phyloP scores from a whole-genome alignment of 176 grass and related monocot genomes.

The Ensete ventricosum region DNA sequence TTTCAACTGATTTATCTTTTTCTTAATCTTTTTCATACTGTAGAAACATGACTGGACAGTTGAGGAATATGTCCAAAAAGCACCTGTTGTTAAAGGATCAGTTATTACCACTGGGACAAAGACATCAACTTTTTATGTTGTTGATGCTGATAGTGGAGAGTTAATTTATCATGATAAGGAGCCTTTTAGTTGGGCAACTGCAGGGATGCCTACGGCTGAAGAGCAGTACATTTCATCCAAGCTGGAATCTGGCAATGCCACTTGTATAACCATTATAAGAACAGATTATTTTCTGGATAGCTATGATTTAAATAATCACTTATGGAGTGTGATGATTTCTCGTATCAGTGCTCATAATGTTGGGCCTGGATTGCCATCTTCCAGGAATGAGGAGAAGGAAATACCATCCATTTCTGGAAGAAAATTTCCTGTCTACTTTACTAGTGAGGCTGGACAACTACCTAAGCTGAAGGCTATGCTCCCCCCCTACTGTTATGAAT shows the following conservation, averaged over 20 bases:
- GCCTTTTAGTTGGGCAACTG: slow-evolving; percentile 40
- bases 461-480: neutral
- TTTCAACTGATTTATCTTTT: neutral
- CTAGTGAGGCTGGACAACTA: neutral
- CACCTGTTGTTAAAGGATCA: slow-evolving; percentile 70
- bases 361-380: slow-evolving; percentile 23
- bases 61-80: slow-evolving; percentile 67
- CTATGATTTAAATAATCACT: slow-evolving; percentile 54
- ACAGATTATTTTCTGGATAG: slow-evolving; percentile 84
- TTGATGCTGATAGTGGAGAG: slow-evolving; percentile 68
- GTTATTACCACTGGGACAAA: slow-evolving; percentile 79
- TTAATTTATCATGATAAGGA: slow-evolving; percentile 57
- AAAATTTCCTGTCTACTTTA: slow-evolving; percentile 30
- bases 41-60: slow-evolving; percentile 70
- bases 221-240: slow-evolving; percentile 41
- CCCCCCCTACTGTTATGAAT: neutral
- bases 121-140: slow-evolving; percentile 54
- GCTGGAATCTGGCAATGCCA: slow-evolving; percentile 39
- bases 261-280: slow-evolving; percentile 62
- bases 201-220: slow-evolving; percentile 37
- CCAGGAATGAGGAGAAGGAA: slow-evolving; percentile 27
- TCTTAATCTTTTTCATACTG: slow-evolving; percentile 15
- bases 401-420: slow-evolving; percentile 33
- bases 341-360: slow-evolving; percentile 63
- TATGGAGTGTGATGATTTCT: slow-evolving; percentile 77